Percentiles rank a stretch among this genome's conserved stretches.
Conservation (phyloP, 2,329 filamentous ascomycete genomes). For the Elsinoe perseae region DNA sequence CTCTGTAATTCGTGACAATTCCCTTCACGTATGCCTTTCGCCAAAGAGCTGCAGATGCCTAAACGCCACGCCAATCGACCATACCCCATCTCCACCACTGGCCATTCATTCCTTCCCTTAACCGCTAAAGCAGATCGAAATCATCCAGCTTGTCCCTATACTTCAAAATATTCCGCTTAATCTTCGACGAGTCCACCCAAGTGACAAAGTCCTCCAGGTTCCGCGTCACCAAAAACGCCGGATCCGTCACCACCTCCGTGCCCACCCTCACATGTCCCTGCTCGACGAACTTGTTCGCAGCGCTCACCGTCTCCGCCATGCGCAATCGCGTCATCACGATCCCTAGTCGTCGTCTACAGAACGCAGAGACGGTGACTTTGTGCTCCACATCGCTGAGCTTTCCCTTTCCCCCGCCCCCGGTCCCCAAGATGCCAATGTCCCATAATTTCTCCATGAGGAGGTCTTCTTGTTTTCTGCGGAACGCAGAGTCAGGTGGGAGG, state of each 20-base stretch:
- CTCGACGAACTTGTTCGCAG: constrained; percentile 75
- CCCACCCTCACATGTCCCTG: constrained; percentile 90
- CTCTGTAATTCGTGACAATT: no score
- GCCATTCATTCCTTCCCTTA: background rate
- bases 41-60: no score
- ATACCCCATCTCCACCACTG: background rate
- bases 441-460: constrained; percentile 85
- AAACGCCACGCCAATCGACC: background rate
- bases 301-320: constrained; percentile 87
- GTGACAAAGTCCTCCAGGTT: constrained; percentile 95
- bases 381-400: constrained; percentile 67
- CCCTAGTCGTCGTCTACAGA: constrained; percentile 73
- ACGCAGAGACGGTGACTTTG: constrained; percentile 78
- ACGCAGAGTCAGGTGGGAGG: constrained; percentile 68
- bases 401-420: constrained; percentile 55
- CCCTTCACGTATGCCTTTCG: no score
- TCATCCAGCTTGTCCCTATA: constrained; percentile 94
- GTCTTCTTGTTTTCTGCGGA: constrained; percentile 76
- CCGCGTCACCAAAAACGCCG: constrained; percentile 79
- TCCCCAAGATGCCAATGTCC: constrained; percentile 79
- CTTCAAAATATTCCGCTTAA: constrained; percentile 91
- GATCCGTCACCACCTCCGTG: constrained; percentile 81
- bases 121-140: constrained; percentile 68
- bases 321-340: constrained; percentile 84
- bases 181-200: constrained; percentile 93